Percentiles rank a stretch among this genome's conserved stretches.
These are phyloP conservation scores for Rosa chinensis DNA, from an alignment of 306 rosid species.

Conservation along the genomic window DNA sequence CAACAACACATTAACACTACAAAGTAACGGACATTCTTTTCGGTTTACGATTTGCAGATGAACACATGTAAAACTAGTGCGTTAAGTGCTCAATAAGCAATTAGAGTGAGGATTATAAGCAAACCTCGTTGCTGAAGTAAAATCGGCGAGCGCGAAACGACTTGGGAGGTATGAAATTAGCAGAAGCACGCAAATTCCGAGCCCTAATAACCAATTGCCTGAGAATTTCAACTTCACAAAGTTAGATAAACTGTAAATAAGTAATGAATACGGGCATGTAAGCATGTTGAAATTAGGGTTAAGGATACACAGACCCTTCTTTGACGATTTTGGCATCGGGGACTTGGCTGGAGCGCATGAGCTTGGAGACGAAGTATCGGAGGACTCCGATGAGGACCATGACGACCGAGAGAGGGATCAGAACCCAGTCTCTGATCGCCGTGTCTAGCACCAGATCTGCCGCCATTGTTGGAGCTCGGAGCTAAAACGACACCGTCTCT, in stretches of 20 bases:
- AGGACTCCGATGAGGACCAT: slow-evolving; percentile 98
- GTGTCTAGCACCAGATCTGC: slow-evolving; percentile 97
- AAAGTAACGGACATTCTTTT: background rate
- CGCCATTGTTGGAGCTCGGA: slow-evolving; percentile 57
- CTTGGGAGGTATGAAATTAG: slow-evolving; percentile 83
- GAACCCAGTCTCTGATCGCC: slow-evolving; percentile 98
- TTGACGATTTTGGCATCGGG: slow-evolving; percentile 88
- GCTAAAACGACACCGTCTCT: background rate
- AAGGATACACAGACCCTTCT: slow-evolving; percentile 63
- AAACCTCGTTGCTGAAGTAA: slow-evolving; percentile 83
- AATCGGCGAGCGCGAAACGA: slow-evolving; percentile 84
- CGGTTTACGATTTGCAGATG: background rate
- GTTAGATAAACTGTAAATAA: background rate
- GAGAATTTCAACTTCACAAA: slow-evolving; percentile 10
- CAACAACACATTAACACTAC: background rate
- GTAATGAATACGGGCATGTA: background rate
- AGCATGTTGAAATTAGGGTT: background rate
- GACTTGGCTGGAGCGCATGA: slow-evolving; percentile 79
- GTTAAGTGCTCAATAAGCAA: background rate
- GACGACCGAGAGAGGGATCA: slow-evolving; percentile 95
- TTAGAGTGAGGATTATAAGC: background rate
- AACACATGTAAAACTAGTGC: too few relatives aligned
- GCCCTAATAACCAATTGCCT: slow-evolving; percentile 94
- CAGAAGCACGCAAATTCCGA: slow-evolving; percentile 82
- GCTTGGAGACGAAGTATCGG: slow-evolving; percentile 93